Conservation (phyloP, 1,284 basidiomycete genomes). For the Rhodotorula glutinis region DNA sequence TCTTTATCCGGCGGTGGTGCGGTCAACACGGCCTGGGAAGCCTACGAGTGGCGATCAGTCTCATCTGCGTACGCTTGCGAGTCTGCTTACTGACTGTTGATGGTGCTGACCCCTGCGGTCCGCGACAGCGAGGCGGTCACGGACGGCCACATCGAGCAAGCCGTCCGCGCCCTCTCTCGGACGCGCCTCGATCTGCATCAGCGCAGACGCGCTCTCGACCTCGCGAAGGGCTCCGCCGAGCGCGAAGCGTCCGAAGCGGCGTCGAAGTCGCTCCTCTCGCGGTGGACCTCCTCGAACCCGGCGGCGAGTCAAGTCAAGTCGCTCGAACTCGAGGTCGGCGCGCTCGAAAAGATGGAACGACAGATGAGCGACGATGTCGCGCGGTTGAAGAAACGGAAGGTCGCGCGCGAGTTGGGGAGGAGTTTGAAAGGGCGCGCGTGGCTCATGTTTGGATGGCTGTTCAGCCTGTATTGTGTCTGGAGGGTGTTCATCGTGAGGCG, state of each 20-base stretch:
- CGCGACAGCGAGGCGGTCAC: constrained; percentile 41
- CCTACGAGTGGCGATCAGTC: constrained; percentile 47
- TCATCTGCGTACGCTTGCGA: constrained; percentile 39
- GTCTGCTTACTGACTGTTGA: too few relatives aligned
- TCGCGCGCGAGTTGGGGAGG: constrained; percentile 45
- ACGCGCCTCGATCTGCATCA: constrained; percentile 41
- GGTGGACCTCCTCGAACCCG: constrained; percentile 33
- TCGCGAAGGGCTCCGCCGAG: constrained; percentile 29
- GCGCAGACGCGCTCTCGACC: constrained; percentile 27
- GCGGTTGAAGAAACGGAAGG: constrained; percentile 44
- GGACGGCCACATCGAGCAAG: constrained; percentile 42
- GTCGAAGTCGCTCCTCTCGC: constrained; percentile 28
- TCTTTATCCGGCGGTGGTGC: constrained; percentile 50
- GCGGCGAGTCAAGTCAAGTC: constrained; percentile 44
- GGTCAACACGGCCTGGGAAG: constrained; percentile 50
- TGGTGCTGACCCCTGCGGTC: constrained; percentile 2
- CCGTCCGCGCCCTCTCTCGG: constrained; percentile 42
- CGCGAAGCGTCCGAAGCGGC: constrained; percentile 34
- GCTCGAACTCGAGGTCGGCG: constrained; percentile 48
- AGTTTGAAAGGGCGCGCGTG: constrained; percentile 46
- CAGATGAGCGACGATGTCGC: constrained; percentile 49
- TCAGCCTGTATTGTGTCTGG: constrained; percentile 50
- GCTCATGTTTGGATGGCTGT: constrained; percentile 46
- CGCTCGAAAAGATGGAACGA: constrained; percentile 47
- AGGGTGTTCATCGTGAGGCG: constrained; percentile 42